Conservation (phyloP, 2,329 filamentous ascomycete species). For the Purpureocillium takamizusanense region DNA sequence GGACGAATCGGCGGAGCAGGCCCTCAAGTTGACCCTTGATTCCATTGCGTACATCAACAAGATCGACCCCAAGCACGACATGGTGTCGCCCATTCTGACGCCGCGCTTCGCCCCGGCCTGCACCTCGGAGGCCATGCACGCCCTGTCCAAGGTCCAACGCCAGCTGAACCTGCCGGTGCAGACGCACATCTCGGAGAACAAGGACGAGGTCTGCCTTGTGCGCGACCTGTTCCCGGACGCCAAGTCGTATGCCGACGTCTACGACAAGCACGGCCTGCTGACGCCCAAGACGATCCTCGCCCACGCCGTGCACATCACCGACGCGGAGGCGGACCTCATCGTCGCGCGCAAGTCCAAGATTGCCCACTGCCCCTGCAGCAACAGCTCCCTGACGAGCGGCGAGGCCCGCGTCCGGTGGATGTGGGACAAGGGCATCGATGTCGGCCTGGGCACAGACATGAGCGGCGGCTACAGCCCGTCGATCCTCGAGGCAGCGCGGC, state of each 20-base stretch:
- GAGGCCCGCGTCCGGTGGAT: slow-evolving; percentile 66
- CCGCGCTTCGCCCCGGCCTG: slow-evolving; percentile 59
- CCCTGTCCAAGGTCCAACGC: slow-evolving; percentile 55
- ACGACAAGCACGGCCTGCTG: slow-evolving; percentile 64
- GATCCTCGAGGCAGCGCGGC: slow-evolving; percentile 73
- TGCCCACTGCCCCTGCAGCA: slow-evolving; percentile 80
- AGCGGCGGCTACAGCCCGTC: slow-evolving; percentile 78
- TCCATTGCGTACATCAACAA: slow-evolving; percentile 56
- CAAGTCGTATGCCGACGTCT: slow-evolving; percentile 64
- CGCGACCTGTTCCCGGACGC: slow-evolving; percentile 56
- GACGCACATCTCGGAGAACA: slow-evolving; percentile 86
- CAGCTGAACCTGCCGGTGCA: slow-evolving; percentile 63
- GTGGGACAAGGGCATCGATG: slow-evolving; percentile 63
- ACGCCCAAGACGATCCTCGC: slow-evolving; percentile 70
- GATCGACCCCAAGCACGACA: slow-evolving; percentile 54
- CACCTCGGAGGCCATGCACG: slow-evolving; percentile 47
- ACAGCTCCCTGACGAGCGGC: slow-evolving; percentile 73
- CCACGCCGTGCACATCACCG: slow-evolving; percentile 69
- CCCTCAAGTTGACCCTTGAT: slow-evolving; percentile 45
- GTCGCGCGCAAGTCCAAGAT: slow-evolving; percentile 54
- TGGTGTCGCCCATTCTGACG: slow-evolving; percentile 76
- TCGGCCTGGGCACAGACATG: slow-evolving; percentile 87
- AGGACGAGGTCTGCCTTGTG: slow-evolving; percentile 64
- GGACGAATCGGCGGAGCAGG: slow-evolving; percentile 55
- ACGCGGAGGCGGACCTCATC: slow-evolving; percentile 58